Evolutionary conservation across 2,329 filamentous ascomycete genomes (phyloP).

Genomic region (Leptographium procerum): DNA sequence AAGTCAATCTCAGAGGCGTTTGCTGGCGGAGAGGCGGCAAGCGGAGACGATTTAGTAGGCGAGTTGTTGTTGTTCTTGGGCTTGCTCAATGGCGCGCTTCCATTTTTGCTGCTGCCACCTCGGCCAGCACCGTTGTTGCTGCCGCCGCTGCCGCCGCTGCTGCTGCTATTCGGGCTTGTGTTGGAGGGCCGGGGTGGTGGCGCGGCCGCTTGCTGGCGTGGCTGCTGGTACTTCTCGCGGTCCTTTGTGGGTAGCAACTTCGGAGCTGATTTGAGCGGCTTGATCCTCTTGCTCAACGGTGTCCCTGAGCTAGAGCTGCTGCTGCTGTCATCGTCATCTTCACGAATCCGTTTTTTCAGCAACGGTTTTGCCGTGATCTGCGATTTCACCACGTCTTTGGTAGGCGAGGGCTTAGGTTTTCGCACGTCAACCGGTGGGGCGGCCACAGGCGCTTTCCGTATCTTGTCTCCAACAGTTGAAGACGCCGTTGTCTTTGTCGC

Average conservation of each 20-base stretch:
- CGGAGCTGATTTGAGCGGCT: slow-evolving; percentile 22
- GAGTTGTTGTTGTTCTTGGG: slow-evolving; percentile 39
- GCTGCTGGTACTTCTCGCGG: not conserved
- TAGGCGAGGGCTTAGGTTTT: slow-evolving; percentile 8
- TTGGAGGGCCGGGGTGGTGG: slow-evolving; percentile 23
- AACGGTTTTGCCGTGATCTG: slow-evolving; percentile 18
- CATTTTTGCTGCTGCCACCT: not conserved
- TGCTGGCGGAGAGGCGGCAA: slow-evolving; percentile 54
- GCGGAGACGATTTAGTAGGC: slow-evolving; percentile 50
- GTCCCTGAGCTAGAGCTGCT: slow-evolving; percentile 50
- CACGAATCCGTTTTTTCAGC: slow-evolving; percentile 40
- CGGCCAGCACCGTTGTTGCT: not conserved
- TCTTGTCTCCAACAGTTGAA: not conserved
- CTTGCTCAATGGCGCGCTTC: slow-evolving; percentile 18
- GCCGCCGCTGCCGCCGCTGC: slow-evolving; percentile 6
- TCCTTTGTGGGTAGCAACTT: slow-evolving; percentile 3
- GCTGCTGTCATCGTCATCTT: slow-evolving; percentile 41
- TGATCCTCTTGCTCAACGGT: slow-evolving; percentile 46
- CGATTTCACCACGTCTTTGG: slow-evolving; percentile 9
- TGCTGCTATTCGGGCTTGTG: slow-evolving; percentile 24
- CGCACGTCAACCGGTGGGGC: slow-evolving; percentile 11
- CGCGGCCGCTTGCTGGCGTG: not conserved
- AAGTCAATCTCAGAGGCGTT: slow-evolving; percentile 52
- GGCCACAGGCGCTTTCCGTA: slow-evolving; percentile 9
- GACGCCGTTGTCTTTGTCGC: slow-evolving; percentile 4